A percentile compares a stretch with the other conserved stretches of the same genome.
Evolutionary conservation across 1,139 yeast species (phyloP).

Genomic region (Saccharomyces hybrid): DNA sequence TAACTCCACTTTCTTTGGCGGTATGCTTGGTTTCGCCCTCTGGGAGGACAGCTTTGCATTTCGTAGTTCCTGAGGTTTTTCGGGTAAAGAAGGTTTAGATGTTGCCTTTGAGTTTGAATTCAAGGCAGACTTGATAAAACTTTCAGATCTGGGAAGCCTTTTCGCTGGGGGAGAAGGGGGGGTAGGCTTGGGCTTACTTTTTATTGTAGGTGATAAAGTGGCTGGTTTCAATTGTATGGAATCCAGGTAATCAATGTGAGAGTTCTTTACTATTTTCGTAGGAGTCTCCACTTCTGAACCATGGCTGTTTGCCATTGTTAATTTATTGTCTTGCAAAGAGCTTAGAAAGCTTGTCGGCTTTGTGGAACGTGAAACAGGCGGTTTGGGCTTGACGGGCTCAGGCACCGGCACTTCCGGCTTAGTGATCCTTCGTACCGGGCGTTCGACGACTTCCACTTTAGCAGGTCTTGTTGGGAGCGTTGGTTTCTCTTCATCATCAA

Average conservation of each 20-base stretch:
- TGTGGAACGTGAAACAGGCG: slow-evolving; percentile 5
- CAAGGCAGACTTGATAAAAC: slow-evolving; percentile 20
- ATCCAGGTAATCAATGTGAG: slow-evolving; percentile 18
- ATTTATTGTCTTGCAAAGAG: slow-evolving; percentile 18
- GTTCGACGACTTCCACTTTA: background rate
- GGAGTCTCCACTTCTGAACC: background rate
- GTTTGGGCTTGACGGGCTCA: slow-evolving; percentile 1
- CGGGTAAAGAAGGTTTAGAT: slow-evolving; percentile 5
- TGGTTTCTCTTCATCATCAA: slow-evolving; percentile 3
- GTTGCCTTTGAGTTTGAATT: slow-evolving; percentile 10
- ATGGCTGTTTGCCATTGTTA: slow-evolving; percentile 7
- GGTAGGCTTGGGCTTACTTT: background rate
- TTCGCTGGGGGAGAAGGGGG: background rate
- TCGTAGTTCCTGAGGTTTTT: slow-evolving; percentile 3
- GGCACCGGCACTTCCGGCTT: slow-evolving; percentile 1
- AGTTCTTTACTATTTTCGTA: background rate
- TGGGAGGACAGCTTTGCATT: slow-evolving; percentile 7
- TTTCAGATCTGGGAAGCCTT: slow-evolving; percentile 15
- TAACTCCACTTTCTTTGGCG: slow-evolving; percentile 7
- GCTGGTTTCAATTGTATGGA: slow-evolving; percentile 16
- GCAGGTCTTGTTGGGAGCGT: background rate
- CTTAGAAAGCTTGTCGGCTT: slow-evolving; percentile 10
- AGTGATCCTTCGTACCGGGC: background rate
- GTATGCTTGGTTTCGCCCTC: slow-evolving; percentile 11
- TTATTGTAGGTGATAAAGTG: slow-evolving; percentile 3